Conservation (phyloP, 495 filamentous ascomycete species). For the Podospora conica region DNA sequence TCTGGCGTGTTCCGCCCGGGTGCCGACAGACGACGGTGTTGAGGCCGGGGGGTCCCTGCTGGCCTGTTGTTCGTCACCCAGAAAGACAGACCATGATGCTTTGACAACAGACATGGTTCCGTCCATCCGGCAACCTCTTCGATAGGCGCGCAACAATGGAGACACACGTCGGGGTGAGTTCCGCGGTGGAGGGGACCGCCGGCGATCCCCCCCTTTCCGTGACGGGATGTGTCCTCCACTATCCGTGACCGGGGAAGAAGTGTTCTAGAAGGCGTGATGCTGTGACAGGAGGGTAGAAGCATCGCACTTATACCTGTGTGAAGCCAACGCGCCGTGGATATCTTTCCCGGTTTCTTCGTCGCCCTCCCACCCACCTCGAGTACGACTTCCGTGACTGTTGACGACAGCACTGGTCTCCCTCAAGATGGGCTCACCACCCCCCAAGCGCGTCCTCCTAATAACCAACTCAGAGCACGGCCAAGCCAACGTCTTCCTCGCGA, state of each 20-base stretch:
- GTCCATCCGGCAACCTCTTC: not conserved
- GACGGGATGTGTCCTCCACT: not conserved
- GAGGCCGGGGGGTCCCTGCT: not conserved
- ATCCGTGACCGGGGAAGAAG: not conserved
- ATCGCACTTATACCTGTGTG: not conserved
- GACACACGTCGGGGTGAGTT: not conserved
- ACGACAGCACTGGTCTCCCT: not conserved
- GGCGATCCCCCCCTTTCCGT: not conserved
- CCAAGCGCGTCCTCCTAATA: conserved; percentile 41
- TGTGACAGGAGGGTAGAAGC: not conserved
- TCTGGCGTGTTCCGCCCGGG: not conserved
- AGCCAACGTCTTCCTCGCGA: conserved; percentile 50
- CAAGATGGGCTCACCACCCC: conserved; percentile 18
- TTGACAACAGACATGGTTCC: not conserved
- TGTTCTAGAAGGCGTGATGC: not conserved
- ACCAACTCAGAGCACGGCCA: conserved; percentile 53
- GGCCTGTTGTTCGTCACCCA: not conserved
- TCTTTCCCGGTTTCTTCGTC: not conserved
- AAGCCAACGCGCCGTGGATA: not conserved
- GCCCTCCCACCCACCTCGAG: not conserved
- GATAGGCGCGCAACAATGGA: not conserved
- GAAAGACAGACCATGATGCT: not conserved
- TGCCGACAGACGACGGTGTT: not conserved
- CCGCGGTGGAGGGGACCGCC: not conserved
- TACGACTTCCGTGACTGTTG: not conserved